Percentiles rank a stretch among this genome's conserved stretches.
Conservation (phyloP, 1,284 basidiomycete genomes). For the Puccinia horiana region DNA sequence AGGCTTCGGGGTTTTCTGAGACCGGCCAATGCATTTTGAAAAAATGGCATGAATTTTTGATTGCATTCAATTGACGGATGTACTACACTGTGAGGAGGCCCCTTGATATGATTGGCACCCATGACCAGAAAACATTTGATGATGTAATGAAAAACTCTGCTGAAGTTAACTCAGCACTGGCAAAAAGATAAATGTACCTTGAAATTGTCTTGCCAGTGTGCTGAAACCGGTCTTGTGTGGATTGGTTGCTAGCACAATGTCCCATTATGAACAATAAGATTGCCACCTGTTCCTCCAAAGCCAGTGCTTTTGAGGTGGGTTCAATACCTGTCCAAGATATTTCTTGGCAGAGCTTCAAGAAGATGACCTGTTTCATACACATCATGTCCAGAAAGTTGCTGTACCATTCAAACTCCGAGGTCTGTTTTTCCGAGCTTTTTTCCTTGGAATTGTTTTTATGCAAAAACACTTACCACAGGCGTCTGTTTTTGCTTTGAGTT, state of each 20-base stretch:
- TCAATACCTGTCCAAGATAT: background rate
- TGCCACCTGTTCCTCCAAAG: too few species aligned
- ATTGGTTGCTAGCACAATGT: too few species aligned
- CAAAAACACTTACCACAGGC: too few species aligned
- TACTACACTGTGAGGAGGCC: background rate
- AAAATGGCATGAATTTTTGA: slow-evolving; percentile 54
- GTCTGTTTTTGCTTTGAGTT: too few species aligned
- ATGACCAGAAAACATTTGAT: background rate
- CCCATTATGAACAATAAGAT: background rate
- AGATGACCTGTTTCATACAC: too few species aligned
- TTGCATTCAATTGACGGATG: background rate
- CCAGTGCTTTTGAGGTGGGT: background rate
- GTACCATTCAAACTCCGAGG: too few species aligned
- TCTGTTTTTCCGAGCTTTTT: too few species aligned
- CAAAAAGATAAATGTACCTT: background rate
- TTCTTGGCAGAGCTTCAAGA: background rate
- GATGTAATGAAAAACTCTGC: background rate
- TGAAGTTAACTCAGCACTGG: background rate
- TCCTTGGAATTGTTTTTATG: too few species aligned
- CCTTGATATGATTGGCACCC: background rate
- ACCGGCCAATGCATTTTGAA: slow-evolving; percentile 32
- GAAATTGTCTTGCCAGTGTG: too few species aligned
- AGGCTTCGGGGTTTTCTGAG: slow-evolving; percentile 39
- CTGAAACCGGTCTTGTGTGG: too few species aligned
- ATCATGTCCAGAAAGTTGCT: too few species aligned